phyloP scores from a whole-genome alignment of 345 rosid species.

The Streptanthus diversifolius region DNA sequence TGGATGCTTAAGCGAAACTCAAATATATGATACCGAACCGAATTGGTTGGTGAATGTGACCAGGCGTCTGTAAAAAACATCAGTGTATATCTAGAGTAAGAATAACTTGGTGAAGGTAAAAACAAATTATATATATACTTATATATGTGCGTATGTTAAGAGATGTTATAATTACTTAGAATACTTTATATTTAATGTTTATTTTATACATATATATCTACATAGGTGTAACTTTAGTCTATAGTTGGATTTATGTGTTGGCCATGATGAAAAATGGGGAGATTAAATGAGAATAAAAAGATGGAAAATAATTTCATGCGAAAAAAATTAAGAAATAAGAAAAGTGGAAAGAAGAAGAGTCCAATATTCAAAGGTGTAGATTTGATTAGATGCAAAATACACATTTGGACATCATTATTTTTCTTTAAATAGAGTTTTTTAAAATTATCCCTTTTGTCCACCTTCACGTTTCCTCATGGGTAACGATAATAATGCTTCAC shows the following conservation, averaged over 20 bases:
- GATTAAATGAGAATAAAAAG: not conserved
- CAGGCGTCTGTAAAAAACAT: slow-evolving; percentile 19
- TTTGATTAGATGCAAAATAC: slow-evolving; percentile 31
- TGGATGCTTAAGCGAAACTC: slow-evolving; percentile 1
- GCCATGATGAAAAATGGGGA: slow-evolving; percentile 32
- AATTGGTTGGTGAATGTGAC: slow-evolving; percentile 20
- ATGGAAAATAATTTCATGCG: not conserved
- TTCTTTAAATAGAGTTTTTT: slow-evolving; percentile 17
- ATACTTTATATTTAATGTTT: slow-evolving; percentile 3
- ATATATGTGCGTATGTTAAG: not conserved
- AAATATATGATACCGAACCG: not conserved
- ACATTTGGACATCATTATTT: slow-evolving; percentile 26
- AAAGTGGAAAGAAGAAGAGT: slow-evolving; percentile 15
- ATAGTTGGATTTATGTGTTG: slow-evolving; percentile 37
- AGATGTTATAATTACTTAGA: not conserved
- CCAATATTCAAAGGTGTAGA: slow-evolving; percentile 32
- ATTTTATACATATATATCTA: not conserved
- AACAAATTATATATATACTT: not conserved
- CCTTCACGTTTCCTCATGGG: slow-evolving; percentile 38
- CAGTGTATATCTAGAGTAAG: not conserved
- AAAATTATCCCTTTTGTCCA: slow-evolving; percentile 19
- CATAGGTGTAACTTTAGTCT: slow-evolving; percentile 12
- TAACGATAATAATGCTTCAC: slow-evolving; percentile 38
- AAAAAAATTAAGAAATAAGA: not conserved
- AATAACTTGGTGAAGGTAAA: slow-evolving; percentile 4